These are phyloP conservation scores for Aplosporella prunicola DNA, from an alignment of 2,329 filamentous ascomycete genomes.

Conservation along the genomic window DNA sequence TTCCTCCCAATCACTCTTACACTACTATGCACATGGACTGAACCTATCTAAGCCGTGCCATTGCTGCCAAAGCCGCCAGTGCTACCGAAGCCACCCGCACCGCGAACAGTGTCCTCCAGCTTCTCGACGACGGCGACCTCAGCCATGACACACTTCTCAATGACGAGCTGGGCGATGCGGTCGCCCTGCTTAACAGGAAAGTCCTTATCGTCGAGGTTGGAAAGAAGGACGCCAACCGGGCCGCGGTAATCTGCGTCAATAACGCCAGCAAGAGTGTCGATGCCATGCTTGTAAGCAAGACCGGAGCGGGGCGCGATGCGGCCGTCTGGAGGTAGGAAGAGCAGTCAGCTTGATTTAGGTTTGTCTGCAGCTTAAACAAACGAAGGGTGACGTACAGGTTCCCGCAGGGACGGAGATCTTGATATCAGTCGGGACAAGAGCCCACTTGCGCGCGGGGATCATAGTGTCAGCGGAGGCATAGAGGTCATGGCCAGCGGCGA, in stretches of 20 bases:
- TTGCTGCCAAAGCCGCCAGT: conserved; percentile 30
- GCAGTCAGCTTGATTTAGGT: too few relatives aligned
- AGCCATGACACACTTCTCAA: conserved; percentile 92
- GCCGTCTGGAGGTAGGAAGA: conserved; percentile 62
- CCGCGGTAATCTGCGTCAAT: conserved; percentile 97
- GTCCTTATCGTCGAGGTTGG: conserved; percentile 79
- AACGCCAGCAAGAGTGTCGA: conserved; percentile 90
- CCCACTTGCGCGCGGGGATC: conserved; percentile 76
- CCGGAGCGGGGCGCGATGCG: conserved; percentile 86
- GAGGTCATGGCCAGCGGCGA: conserved; percentile 88
- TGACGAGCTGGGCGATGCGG: conserved; percentile 82
- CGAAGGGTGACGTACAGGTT: conserved; percentile 65
- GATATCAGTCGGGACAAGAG: conserved; percentile 81
- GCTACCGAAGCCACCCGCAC: conserved; percentile 51
- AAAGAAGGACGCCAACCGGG: conserved; percentile 85
- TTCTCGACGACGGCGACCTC: conserved; percentile 82
- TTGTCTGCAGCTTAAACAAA: too few relatives aligned
- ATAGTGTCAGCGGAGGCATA: conserved; percentile 66
- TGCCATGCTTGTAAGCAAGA: conserved; percentile 86
- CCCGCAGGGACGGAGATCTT: conserved; percentile 82
- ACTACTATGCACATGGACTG: too few relatives aligned
- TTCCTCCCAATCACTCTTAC: too few relatives aligned
- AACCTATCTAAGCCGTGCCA: too few relatives aligned
- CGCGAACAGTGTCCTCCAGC: conserved; percentile 82
- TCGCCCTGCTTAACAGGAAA: conserved; percentile 79